Evolutionary conservation across 176 grass and related monocot species (phyloP), one percentile per base, ranked within the genome.

Genomic region (Triticum monococcum): DNA sequence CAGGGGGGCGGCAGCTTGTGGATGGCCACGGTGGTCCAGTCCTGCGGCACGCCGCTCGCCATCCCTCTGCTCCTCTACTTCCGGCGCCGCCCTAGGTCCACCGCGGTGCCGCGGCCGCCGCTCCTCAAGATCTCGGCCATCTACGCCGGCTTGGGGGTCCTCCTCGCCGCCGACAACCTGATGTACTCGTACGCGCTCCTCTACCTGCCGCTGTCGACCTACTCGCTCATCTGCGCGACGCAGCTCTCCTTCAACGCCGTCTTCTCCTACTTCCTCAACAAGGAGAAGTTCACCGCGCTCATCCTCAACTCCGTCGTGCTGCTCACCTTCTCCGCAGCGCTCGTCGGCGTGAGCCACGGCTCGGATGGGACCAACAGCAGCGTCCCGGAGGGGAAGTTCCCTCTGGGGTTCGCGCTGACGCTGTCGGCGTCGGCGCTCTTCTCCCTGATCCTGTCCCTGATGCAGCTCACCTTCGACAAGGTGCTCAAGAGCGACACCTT

Each of bases 231-330:
- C 72, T 63, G 81, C 64, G 77, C 88, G 23, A 89, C 81, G 52
- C 93, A 91, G 88, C 81, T 95, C 37, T 85, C 74, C 25, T 95
- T 95, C 91, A 92, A 85, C 72, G 93, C 86, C 76, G 62, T 95
- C 88, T 95, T 95, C 78, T 81, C 91, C 72, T 91, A 89, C 86
- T 92, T 95, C 88, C 50, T 95, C 3, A 95, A 95, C 81, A 80
- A 74, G 30, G 67, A 95, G 46, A 95, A 83, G 77, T 83, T 95
- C 77, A 86, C 84, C 4, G 77, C 64, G 22, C 86, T 92, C 52
- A 78, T 88, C 16, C 40, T 95, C 84, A 95, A 95, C 86, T 92
- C 93, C 89, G 84, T 92, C 78, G 77, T 92, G 76, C 80, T 91
- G 41, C 79, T 95, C 54, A 95, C 93, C 77, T 92, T 92, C 84